Evolutionary conservation across 2,329 filamentous ascomycete genomes (phyloP).

Genomic region (Lasiodiplodia hormozganensis): DNA sequence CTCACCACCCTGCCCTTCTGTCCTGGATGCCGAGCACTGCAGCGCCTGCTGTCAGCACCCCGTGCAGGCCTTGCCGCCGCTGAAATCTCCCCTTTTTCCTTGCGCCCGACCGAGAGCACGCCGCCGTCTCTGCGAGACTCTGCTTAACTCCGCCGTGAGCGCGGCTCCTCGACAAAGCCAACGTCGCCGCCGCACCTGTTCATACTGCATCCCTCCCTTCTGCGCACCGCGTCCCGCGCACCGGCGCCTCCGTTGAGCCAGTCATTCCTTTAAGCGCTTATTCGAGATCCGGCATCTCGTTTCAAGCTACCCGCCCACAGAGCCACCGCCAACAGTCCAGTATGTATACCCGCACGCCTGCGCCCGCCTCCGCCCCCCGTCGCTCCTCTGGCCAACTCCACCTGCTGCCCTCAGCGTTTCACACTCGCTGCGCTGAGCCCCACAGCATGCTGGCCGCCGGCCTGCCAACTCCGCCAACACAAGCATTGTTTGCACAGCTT

Average conservation of each 20-base stretch:
- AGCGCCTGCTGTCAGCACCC: slow-evolving; percentile 24
- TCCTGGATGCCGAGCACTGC: slow-evolving; percentile 28
- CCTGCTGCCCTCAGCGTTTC: slow-evolving; percentile 27
- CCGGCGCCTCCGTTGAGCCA: slow-evolving; percentile 32
- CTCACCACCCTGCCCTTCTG: slow-evolving; percentile 21
- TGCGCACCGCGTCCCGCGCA: slow-evolving; percentile 39
- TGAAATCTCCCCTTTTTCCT: slow-evolving; percentile 21
- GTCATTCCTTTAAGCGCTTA: slow-evolving; percentile 49
- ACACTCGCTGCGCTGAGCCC: slow-evolving; percentile 24
- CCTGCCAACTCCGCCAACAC: slow-evolving; percentile 24
- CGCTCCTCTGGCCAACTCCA: slow-evolving; percentile 11
- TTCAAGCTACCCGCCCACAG: slow-evolving; percentile 39
- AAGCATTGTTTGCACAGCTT: slow-evolving; percentile 26
- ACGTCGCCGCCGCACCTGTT: slow-evolving; percentile 14
- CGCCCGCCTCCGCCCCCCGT: slow-evolving; percentile 6
- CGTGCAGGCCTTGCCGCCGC: slow-evolving; percentile 28
- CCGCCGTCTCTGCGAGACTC: slow-evolving; percentile 32
- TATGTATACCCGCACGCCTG: slow-evolving; percentile 37
- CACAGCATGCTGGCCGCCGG: slow-evolving; percentile 25
- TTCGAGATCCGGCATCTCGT: slow-evolving; percentile 53
- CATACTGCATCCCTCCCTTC: slow-evolving; percentile 14
- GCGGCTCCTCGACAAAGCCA: slow-evolving; percentile 19
- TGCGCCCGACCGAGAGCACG: slow-evolving; percentile 25
- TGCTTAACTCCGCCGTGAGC: slow-evolving; percentile 22
- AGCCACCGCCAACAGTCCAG: slow-evolving; percentile 35